These are phyloP conservation scores for Adiantum capillusveneris DNA, from an alignment of 75 land plant species.

Conservation along the genomic window DNA sequence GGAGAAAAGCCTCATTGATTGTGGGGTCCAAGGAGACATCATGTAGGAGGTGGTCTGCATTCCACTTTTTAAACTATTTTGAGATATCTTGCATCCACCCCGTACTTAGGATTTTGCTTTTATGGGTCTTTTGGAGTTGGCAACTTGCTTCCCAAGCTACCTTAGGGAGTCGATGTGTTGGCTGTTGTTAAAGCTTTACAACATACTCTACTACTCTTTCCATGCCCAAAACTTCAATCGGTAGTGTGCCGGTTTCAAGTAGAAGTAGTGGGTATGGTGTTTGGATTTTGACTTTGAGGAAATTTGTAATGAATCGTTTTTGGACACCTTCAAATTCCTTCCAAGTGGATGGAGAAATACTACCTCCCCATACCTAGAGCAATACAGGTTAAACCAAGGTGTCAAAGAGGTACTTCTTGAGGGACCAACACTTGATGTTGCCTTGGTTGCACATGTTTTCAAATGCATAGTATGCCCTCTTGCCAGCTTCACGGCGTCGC, in stretches of 20 bases:
- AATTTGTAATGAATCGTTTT: not conserved
- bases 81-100: not conserved
- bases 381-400: not conserved
- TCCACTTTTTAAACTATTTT: not conserved
- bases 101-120: not conserved
- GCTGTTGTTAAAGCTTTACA: not conserved
- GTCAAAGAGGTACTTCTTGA: not conserved
- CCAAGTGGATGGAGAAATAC: not conserved
- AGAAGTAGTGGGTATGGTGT: not conserved
- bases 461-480: not conserved
- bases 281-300: not conserved
- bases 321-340: not conserved
- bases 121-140: not conserved
- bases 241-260: not conserved
- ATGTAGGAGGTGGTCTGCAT: too few species aligned
- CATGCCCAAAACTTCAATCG: not conserved
- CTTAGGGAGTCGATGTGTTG: not conserved
- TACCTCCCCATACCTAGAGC: slow-evolving; percentile 2
- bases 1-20: too few species aligned
- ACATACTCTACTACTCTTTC: not conserved
- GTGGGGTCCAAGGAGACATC: too few species aligned
- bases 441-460: not conserved
- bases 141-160: not conserved
- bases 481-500: not conserved
- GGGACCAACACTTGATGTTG: not conserved